Conservation (phyloP, 2,329 filamentous ascomycete species). For the Talaromyces rugulosus region DNA sequence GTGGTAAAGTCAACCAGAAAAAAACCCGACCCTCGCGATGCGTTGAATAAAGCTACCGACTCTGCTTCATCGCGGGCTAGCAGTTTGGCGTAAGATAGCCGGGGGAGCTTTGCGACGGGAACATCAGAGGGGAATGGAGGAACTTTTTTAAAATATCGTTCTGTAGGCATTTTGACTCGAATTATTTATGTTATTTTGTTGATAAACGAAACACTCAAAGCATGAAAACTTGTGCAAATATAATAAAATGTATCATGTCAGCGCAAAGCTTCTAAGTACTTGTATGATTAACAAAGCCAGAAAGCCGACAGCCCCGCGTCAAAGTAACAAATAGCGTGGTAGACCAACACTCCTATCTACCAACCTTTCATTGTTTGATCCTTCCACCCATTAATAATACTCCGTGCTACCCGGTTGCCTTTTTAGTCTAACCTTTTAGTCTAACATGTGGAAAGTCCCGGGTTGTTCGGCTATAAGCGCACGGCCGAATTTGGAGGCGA, state of each 20-base stretch:
- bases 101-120: constrained; percentile 2
- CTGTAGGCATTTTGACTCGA: constrained; percentile 4
- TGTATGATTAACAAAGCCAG: not conserved
- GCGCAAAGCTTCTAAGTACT: not conserved
- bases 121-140: constrained; percentile 5
- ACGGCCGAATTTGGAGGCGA: not conserved
- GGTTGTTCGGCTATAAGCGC: not conserved
- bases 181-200: not conserved
- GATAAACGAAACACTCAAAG: not conserved
- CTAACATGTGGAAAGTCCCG: not conserved
- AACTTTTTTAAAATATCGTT: constrained; percentile 3
- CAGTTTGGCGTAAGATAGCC: constrained; percentile 2
- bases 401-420: not conserved
- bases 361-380: not conserved
- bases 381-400: not conserved
- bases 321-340: not conserved
- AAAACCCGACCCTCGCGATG: not conserved
- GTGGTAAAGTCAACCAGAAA: constrained; percentile 1
- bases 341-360: not conserved
- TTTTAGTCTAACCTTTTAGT: not conserved
- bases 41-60: not conserved
- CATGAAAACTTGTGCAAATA: not conserved
- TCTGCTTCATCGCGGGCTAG: not conserved
- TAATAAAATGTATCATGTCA: too few relatives aligned
- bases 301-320: not conserved